These are phyloP conservation scores for Arthrobotrys musiformis DNA, from an alignment of 2,329 filamentous ascomycete species.

Conservation along the genomic window DNA sequence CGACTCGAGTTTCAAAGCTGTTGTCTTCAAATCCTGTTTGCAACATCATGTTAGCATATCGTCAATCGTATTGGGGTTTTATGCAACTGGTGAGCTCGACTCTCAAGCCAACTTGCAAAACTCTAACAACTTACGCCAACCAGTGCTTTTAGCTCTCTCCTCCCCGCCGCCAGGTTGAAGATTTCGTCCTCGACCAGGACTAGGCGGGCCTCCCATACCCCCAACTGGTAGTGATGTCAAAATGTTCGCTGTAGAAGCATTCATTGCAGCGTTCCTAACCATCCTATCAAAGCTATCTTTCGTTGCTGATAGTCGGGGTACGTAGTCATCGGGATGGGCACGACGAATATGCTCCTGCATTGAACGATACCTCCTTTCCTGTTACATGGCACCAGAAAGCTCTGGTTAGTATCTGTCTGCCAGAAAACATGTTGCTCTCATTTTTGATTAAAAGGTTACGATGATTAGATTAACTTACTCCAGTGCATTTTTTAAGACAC, in stretches of 20 bases:
- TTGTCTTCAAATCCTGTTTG: slow-evolving; percentile 45
- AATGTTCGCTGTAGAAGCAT: background rate
- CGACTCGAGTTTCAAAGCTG: slow-evolving; percentile 44
- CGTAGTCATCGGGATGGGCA: slow-evolving; percentile 96
- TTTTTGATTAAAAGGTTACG: background rate
- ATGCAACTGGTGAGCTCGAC: background rate
- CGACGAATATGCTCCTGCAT: slow-evolving; percentile 99
- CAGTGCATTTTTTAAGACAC: slow-evolving; percentile 96
- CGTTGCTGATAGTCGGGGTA: slow-evolving; percentile 95
- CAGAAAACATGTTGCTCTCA: slow-evolving; percentile 17
- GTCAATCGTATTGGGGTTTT: background rate
- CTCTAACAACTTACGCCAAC: slow-evolving; percentile 46
- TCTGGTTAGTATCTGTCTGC: slow-evolving; percentile 18
- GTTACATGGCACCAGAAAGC: slow-evolving; percentile 21
- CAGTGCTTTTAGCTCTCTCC: slow-evolving; percentile 49
- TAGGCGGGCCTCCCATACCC: slow-evolving; percentile 35
- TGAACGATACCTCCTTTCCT: slow-evolving; percentile 75
- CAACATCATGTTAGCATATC: background rate
- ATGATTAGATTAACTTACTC: slow-evolving; percentile 74
- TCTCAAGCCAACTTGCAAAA: background rate
- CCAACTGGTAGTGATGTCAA: slow-evolving; percentile 29
- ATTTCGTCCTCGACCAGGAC: slow-evolving; percentile 41
- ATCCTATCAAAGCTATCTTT: slow-evolving; percentile 94
- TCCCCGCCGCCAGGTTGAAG: slow-evolving; percentile 47
- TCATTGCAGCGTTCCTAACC: slow-evolving; percentile 67